Evolutionary conservation across 2,329 filamentous ascomycete species (phyloP).

Genomic region (Pseudogymnoascus sp.): DNA sequence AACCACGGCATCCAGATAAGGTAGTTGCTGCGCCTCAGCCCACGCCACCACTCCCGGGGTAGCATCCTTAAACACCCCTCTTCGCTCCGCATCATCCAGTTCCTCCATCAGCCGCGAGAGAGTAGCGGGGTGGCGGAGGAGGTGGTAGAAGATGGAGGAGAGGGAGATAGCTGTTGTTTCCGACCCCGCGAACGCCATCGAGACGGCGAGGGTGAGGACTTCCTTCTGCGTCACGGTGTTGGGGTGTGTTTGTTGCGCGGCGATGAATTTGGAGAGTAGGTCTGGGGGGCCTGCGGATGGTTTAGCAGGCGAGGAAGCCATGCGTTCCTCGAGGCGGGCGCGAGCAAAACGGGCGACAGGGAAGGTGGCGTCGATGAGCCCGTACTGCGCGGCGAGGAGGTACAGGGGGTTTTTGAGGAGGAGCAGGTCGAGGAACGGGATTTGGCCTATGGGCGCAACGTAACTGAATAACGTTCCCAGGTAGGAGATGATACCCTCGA

Average conservation of each 20-base stretch:
- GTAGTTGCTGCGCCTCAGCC: conserved; percentile 58
- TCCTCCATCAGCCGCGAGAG: conserved; percentile 51
- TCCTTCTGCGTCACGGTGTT: conserved; percentile 63
- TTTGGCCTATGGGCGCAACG: conserved; percentile 65
- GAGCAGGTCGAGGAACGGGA: conserved; percentile 60
- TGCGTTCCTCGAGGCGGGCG: conserved; percentile 55
- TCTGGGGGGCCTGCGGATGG: conserved; percentile 32
- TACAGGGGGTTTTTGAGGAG: conserved; percentile 68
- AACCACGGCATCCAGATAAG: conserved; percentile 68
- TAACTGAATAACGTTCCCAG: conserved; percentile 58
- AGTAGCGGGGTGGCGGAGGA: conserved; percentile 53
- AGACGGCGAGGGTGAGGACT: conserved; percentile 63
- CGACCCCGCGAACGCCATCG: conserved; percentile 64
- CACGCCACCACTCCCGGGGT: conserved; percentile 58
- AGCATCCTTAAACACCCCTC: conserved; percentile 42
- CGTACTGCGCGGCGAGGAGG: conserved; percentile 57
- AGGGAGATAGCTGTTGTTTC: conserved; percentile 75
- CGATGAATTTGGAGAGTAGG: conserved; percentile 63
- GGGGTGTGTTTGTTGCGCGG: conserved; percentile 56
- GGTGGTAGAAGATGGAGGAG: conserved; percentile 62
- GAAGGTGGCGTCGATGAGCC: conserved; percentile 59
- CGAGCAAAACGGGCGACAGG: conserved; percentile 65
- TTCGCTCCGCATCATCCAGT: conserved; percentile 48
- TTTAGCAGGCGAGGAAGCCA: conserved; percentile 26
- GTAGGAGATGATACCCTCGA: conserved; percentile 64